A percentile compares a stretch with the other conserved stretches of the same genome.
phyloP scores from a whole-genome alignment of 1,284 basidiomycete genomes.

The Pterulicium gracile region DNA sequence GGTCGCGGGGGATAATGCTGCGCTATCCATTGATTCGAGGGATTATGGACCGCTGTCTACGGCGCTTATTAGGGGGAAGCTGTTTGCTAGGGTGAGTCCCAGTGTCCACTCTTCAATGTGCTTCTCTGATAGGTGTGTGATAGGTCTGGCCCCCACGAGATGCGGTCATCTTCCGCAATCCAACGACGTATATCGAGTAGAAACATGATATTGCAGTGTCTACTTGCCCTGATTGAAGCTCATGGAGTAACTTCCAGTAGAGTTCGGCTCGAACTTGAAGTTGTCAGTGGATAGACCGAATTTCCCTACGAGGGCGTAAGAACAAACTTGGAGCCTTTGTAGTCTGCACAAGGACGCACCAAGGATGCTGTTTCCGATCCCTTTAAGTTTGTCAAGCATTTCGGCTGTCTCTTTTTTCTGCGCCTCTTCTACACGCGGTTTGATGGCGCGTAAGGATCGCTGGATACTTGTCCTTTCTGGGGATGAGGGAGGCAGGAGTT shows the following conservation, averaged over 20 bases:
- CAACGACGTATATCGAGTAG: slow-evolving; percentile 34
- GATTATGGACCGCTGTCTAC: slow-evolving; percentile 88
- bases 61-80: slow-evolving; percentile 68
- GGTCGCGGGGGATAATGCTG: slow-evolving; percentile 86
- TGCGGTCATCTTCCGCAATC: slow-evolving; percentile 37
- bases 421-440: slow-evolving; percentile 59
- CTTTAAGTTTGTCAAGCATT: slow-evolving; percentile 90
- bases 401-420: slow-evolving; percentile 87
- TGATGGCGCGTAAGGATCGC: slow-evolving; percentile 41
- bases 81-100: slow-evolving; percentile 71
- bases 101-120: slow-evolving; percentile 11
- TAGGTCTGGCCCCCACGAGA: slow-evolving; percentile 45
- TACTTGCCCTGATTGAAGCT: slow-evolving; percentile 52
- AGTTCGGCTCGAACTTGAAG: slow-evolving; percentile 90
- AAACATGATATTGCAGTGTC: not conserved
- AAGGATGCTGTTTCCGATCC: slow-evolving; percentile 84
- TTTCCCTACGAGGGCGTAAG: slow-evolving; percentile 36
- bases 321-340: not conserved
- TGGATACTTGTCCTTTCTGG: slow-evolving; percentile 38
- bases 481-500: slow-evolving; percentile 48
- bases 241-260: slow-evolving; percentile 89
- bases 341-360: slow-evolving; percentile 35
- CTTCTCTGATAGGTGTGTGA: slow-evolving; percentile 4
- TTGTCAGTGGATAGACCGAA: slow-evolving; percentile 88
- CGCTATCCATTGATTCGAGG: slow-evolving; percentile 79